These are phyloP conservation scores for Monosporascus sp. DNA, from an alignment of 2,329 filamentous ascomycete species.

Conservation along the genomic window DNA sequence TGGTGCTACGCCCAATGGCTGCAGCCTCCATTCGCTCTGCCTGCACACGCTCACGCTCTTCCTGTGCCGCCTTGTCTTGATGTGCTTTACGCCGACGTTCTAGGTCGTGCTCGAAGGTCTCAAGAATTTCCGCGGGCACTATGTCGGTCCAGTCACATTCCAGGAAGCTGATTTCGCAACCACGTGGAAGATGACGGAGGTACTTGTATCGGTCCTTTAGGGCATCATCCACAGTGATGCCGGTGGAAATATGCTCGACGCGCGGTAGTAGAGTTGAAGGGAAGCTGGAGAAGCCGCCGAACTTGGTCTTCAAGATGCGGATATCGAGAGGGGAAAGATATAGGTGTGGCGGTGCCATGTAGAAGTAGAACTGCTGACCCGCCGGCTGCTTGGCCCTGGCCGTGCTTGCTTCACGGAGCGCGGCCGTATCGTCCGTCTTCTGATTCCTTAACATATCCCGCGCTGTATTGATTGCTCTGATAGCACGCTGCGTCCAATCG, in stretches of 20 bases:
- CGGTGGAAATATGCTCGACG: conserved; percentile 83
- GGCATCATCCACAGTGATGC: conserved; percentile 80
- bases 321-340: conserved; percentile 90
- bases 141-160: conserved; percentile 96
- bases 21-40: conserved; percentile 76
- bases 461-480: conserved; percentile 65
- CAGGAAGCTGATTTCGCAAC: conserved; percentile 85
- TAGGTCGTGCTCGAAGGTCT: conserved; percentile 69
- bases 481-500: conserved; percentile 86
- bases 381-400: conserved; percentile 24
- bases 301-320: conserved; percentile 83
- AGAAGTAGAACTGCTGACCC: conserved; percentile 70
- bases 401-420: conserved; percentile 15
- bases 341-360: conserved; percentile 79
- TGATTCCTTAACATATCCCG: conserved; percentile 65
- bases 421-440: conserved; percentile 20
- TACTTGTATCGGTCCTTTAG: conserved; percentile 82
- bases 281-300: conserved; percentile 75
- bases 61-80: conserved; percentile 74
- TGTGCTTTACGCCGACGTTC: conserved; percentile 71
- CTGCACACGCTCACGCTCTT: conserved; percentile 78
- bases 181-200: conserved; percentile 76
- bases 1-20: conserved; percentile 51
- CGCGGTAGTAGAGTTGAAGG: conserved; percentile 81
- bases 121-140: conserved; percentile 68